Evolutionary conservation across 306 rosid genomes (phyloP).

Genomic region (Prunus mongolica): DNA sequence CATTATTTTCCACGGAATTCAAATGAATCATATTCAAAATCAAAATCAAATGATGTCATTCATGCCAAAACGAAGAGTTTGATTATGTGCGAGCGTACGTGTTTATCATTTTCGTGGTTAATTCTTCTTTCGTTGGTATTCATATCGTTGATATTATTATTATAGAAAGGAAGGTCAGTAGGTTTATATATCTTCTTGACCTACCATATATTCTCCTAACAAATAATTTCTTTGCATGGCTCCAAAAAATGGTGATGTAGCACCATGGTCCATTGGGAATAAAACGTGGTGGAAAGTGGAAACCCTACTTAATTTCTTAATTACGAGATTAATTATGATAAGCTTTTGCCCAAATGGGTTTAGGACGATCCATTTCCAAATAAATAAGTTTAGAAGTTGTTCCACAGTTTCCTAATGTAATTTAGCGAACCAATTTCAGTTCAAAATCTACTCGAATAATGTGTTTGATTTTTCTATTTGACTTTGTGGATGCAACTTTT

Average conservation of each 20-base stretch:
- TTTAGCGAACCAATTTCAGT: no score
- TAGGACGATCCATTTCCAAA: no score
- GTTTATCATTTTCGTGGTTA: no score
- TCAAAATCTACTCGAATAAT: no score
- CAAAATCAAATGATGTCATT: not conserved
- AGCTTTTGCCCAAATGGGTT: not conserved
- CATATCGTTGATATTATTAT: not conserved
- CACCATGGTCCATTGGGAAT: not conserved
- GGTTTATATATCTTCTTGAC: not conserved
- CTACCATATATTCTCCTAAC: conserved; percentile 29
- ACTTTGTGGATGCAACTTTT: no score
- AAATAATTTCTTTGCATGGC: conserved; percentile 18
- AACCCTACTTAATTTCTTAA: not conserved
- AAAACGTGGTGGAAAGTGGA: not conserved
- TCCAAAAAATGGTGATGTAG: conserved; percentile 20
- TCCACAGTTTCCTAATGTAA: no score
- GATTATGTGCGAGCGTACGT: not conserved
- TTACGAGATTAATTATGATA: not conserved
- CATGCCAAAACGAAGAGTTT: not conserved
- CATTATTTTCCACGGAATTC: not conserved
- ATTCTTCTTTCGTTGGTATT: no score
- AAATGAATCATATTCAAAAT: not conserved
- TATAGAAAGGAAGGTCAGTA: not conserved
- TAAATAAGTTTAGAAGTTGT: no score
- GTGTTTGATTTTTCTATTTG: no score